phyloP scores from a whole-genome alignment of 2,329 filamentous ascomycete species.

The Diplodia corticola region DNA sequence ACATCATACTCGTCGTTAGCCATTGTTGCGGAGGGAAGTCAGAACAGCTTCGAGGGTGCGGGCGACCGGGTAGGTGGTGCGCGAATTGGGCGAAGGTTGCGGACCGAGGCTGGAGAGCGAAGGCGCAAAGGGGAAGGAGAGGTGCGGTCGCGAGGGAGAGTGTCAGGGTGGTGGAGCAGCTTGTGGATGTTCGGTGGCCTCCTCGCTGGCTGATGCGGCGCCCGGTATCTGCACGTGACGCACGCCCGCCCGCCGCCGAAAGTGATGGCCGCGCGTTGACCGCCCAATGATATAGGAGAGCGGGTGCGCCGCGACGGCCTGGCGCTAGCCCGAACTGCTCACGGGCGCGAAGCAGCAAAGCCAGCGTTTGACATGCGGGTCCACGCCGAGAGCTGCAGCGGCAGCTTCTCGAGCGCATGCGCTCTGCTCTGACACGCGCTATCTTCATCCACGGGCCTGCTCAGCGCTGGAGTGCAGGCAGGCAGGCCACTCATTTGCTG shows the following conservation, averaged over 20 bases:
- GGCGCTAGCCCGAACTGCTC: not conserved
- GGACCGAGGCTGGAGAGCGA: not conserved
- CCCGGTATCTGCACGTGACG: slow-evolving; percentile 9
- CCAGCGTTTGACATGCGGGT: not conserved
- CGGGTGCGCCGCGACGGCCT: not conserved
- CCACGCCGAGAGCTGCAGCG: not conserved
- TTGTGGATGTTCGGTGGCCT: slow-evolving; percentile 23
- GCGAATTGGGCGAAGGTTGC: not conserved
- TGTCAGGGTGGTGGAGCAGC: slow-evolving; percentile 25
- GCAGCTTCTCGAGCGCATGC: not conserved
- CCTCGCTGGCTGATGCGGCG: slow-evolving; percentile 24
- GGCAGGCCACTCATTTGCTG: not conserved
- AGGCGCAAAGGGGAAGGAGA: slow-evolving; percentile 27
- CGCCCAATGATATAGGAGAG: not conserved
- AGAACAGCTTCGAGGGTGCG: slow-evolving; percentile 3
- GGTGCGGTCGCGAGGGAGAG: slow-evolving; percentile 26
- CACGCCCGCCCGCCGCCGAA: not conserved
- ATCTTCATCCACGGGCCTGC: not conserved
- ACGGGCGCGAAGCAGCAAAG: not conserved
- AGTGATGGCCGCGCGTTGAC: not conserved
- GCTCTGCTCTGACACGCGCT: not conserved
- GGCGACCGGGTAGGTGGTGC: not conserved
- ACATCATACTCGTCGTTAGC: slow-evolving; percentile 99
- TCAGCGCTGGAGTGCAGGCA: not conserved
- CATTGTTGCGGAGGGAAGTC: slow-evolving; percentile 58